Percentiles rank a stretch among this genome's conserved stretches.
Conservation (phyloP, 2,329 filamentous ascomycete genomes). For the Fusarium sp. region DNA sequence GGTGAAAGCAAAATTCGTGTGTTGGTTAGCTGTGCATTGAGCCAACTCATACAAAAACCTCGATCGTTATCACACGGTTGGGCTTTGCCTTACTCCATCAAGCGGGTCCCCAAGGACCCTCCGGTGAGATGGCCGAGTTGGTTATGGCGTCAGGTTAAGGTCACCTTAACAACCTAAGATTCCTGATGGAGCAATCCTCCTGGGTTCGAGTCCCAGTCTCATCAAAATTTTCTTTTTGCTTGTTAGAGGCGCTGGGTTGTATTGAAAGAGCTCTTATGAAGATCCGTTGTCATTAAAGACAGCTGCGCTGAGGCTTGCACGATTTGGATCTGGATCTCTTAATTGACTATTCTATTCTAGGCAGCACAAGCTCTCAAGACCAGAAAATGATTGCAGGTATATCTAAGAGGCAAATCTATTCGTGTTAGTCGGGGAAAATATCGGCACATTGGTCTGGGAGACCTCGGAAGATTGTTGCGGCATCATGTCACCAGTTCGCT, state of each 20-base stretch:
- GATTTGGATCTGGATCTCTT: no score
- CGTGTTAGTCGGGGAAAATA: neutral
- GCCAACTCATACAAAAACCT: neutral
- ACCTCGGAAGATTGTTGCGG: neutral
- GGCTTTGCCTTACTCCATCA: conserved; percentile 1
- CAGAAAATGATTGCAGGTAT: neutral
- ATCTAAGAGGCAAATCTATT: neutral
- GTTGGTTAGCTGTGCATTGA: no score
- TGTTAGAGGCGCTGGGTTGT: neutral
- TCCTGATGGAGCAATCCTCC: conserved; percentile 41
- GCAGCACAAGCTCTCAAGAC: neutral
- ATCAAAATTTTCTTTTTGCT: conserved; percentile 22
- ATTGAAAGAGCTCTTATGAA: neutral
- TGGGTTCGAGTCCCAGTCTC: conserved; percentile 41
- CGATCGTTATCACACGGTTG: conserved; percentile 9
- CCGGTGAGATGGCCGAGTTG: conserved; percentile 40
- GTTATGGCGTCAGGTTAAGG: conserved; percentile 41
- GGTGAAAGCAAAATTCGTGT: no score
- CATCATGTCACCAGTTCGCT: neutral
- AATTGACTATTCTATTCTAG: neutral
- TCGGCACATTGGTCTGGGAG: neutral
- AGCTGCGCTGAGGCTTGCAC: no score
- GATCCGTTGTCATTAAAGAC: no score
- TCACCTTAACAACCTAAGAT: conserved; percentile 35
- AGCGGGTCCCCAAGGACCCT: conserved; percentile 21